Base-by-base conservation (phyloP, 2,329 filamentous ascomycete species). In the Colletotrichum lini region DNA sequence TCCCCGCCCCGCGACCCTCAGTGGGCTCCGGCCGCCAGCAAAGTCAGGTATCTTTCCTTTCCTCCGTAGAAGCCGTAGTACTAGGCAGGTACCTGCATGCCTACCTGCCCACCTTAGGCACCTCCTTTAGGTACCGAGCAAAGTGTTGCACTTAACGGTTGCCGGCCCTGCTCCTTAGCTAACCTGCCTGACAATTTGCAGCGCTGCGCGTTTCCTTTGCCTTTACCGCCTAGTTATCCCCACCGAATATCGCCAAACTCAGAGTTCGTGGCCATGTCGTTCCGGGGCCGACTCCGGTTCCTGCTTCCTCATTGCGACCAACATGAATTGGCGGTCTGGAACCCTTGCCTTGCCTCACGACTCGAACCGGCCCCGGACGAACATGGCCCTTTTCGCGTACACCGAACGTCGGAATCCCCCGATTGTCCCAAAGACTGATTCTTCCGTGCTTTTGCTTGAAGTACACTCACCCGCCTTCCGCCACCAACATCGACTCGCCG, bases 281-380 rank as follows among this genome's bases (percentile, higher is more conserved):
- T 35, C 65, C 57, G 57, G 57, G 44, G 57, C 45, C 30, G 18
- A 62, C 50, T 67, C 64, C 44, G 67, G 18, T 40, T 65, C 15
- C 30, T 26, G 10, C 40, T 54, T 54, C 52, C 66, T 40, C 10
- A 60, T 30, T 38, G 26, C 23, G 52, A 49, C 40, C 54, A 69
- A 42, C 30, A 70, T 26, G 18, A 67, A 67, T 16, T 62, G 56
- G 67, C 67, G 67, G 67, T 70, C 67, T 62, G 64, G 35, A 49
- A 38, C 50, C 58, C 21, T 47, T 60, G 38, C 44, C 8, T n/a
- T n/a, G n/a, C 7, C 50, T 52, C 35, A 67, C 40, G 52, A 68
- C 30, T 60, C 54, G n/a, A 42, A 49, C 44, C 15, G 35, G 42
- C 35, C 18, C 44, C 58, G 40, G 40, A 59, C 23, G 42, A 50